Evolutionary conservation across 2,329 filamentous ascomycete genomes (phyloP).

Genomic region (Monosporascus sp.): DNA sequence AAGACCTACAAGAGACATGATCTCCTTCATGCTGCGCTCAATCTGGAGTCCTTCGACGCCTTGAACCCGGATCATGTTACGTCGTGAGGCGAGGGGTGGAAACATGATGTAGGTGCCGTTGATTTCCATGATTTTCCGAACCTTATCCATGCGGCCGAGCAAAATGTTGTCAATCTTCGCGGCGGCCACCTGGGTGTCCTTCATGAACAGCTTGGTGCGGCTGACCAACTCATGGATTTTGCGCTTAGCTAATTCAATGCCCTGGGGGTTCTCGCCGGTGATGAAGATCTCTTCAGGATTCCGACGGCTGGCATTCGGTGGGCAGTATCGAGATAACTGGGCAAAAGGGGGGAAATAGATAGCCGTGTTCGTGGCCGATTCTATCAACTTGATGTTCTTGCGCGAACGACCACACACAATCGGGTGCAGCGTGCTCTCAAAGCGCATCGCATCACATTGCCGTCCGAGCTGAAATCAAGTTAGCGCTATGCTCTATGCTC

Average conservation of each 20-base stretch:
- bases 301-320: slow-evolving; percentile 72
- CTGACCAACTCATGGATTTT: slow-evolving; percentile 82
- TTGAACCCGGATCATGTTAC: slow-evolving; percentile 81
- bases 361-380: slow-evolving; percentile 89
- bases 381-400: slow-evolving; percentile 97
- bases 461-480: slow-evolving; percentile 23
- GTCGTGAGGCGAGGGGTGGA: slow-evolving; percentile 79
- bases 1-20: slow-evolving; percentile 79
- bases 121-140: slow-evolving; percentile 94
- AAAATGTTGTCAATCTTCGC: slow-evolving; percentile 95
- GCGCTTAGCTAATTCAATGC: slow-evolving; percentile 83
- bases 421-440: slow-evolving; percentile 65
- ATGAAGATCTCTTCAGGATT: slow-evolving; percentile 91
- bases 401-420: slow-evolving; percentile 88
- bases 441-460: slow-evolving; percentile 24
- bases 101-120: slow-evolving; percentile 95
- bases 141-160: slow-evolving; percentile 86
- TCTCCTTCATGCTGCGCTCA: slow-evolving; percentile 88
- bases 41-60: slow-evolving; percentile 90
- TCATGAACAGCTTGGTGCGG: slow-evolving; percentile 78
- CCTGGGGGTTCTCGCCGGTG: slow-evolving; percentile 79
- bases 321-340: slow-evolving; percentile 83
- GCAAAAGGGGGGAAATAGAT: slow-evolving; percentile 98
- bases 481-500: slow-evolving; percentile 7
- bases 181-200: slow-evolving; percentile 83